Base-by-base conservation (phyloP, 805 yeast genomes). In the Candida suzukii region DNA sequence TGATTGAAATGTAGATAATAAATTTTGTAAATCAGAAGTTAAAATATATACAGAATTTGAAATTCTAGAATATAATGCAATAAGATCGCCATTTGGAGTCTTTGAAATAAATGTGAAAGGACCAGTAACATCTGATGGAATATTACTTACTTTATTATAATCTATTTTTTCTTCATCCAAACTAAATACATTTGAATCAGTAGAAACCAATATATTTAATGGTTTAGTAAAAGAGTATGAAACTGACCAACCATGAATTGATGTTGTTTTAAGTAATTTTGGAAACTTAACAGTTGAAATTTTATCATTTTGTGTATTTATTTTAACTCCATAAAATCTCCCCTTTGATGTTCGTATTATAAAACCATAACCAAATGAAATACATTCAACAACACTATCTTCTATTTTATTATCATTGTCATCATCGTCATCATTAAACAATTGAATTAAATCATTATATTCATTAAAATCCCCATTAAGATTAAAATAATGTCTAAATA, bases 391-490 rank as follows among this genome's bases (percentile, higher is more conserved):
- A 8, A 73, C 57, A 0, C 45, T 48, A 8, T 51, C 44, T 6
- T 35, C 8, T 3, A 6, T 13, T 14, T 19, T 17, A 11, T 8
- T 13, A 19, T 17, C 20, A 6, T 18, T 24, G 3, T 31, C 35
- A 9, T 7, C 24, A 18, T 31, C 12, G 12, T 18, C 18, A 21
- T 4, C 6, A 8, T 35, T 24, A 30, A 63, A 68, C 14, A 38
- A n/a, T 16, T 57, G 60, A 17, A 52, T 47, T 2, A 66, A 65
- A 4, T 74, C 45, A 16, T 59, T 56, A 49, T 67, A 71, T 50
- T 80, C 87, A 37, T 68, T 67, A 55, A 84, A 86, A 35, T 75
- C 80, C 3, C 86, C 84, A 18, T 75, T 74, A 46, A 83, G 77
- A 51, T 84, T 88, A 33, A 67, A 60, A 58, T 83, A 85, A 22